Percentiles rank a stretch among this genome's conserved stretches.
These are phyloP conservation scores for Rhizoclosmatium globosum DNA, from an alignment of 192 early-diverging fungal species.

Conservation along the genomic window DNA sequence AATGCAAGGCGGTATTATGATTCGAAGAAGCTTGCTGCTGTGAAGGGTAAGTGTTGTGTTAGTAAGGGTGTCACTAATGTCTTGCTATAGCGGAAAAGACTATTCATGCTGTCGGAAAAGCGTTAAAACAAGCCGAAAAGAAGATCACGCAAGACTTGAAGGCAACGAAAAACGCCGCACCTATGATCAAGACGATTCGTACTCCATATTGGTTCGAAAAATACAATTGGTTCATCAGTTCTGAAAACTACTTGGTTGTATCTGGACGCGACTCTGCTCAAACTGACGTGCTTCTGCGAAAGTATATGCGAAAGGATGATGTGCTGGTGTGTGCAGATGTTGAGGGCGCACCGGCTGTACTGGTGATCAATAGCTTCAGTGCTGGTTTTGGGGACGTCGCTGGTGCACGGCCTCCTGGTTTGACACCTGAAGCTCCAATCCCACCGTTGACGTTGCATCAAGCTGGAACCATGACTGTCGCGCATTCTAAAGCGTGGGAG, in stretches of 20 bases:
- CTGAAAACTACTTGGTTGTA: conserved; percentile 92
- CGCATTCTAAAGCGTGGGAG: too few relatives aligned
- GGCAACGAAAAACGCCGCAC: conserved; percentile 71
- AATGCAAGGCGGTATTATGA: conserved; percentile 93
- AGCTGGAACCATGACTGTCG: conserved; percentile 96
- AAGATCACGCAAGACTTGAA: conserved; percentile 87
- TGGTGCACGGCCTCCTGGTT: conserved; percentile 22
- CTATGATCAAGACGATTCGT: conserved; percentile 83
- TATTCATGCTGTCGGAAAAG: conserved; percentile 81
- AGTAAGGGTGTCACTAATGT: too few relatives aligned
- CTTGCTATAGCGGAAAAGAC: conserved; percentile 71
- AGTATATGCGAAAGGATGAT: conserved; percentile 75
- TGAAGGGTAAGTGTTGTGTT: too few relatives aligned
- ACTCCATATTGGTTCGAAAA: conserved; percentile 99
- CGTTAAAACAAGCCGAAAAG: conserved; percentile 87
- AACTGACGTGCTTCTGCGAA: conserved; percentile 36
- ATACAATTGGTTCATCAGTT: conserved; percentile 95
- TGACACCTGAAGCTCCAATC: conserved; percentile 57
- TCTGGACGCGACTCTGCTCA: conserved; percentile 78
- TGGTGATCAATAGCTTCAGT: conserved; percentile 78
- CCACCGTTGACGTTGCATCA: conserved; percentile 93
- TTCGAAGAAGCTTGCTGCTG: conserved; percentile 78
- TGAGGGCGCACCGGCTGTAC: conserved; percentile 88
- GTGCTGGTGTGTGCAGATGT: conserved; percentile 93
- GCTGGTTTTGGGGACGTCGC: background rate